Evolutionary conservation across 2,329 filamentous ascomycete genomes (phyloP), one percentile per base, ranked within the genome.

Genomic region (Whalleya microplaca): DNA sequence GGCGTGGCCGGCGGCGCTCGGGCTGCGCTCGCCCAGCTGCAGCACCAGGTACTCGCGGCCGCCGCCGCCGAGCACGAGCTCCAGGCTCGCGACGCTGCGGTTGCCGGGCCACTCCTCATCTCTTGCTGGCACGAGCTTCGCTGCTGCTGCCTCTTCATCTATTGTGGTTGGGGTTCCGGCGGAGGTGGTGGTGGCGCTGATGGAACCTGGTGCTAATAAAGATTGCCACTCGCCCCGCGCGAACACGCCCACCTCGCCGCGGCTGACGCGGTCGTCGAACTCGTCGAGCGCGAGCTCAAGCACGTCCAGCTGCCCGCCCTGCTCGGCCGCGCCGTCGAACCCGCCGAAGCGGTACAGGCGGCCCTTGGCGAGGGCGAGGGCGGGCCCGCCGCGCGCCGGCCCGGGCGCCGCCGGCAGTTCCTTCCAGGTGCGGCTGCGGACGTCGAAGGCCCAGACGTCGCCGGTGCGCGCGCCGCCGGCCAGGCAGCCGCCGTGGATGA

Each of bases 331-430:
- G 0, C 89, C 91, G 70, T 94, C 89, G 65, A 88, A 94, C 0
- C 92, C 92, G 59, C 91, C 90, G 76, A 92, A 93, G 23, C 91
- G 83, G 74, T 88, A 96, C 6, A 96, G 72, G 21, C 85, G 82
- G 21, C 84, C 84, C 51, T 82, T 80, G 44, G 80, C 80, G 50
- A 87, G 81, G 1, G 87, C 84, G 21, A 96, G 84, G 3, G 85
- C 84, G 0, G 89, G 77, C 1, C 90, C 91, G 20, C 86, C 86
- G 46, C 91, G 81, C 0, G 83, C 76, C 7, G 87, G 83, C 1
- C 82, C 87, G 0, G 90, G 90, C 0, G 90, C 91, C 7, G 83
- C 72, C 0, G 87, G 80, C 14, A 91, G 78, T 66, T 88, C 80
- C 41, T 79, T 84, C 92, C 92, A 96, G 1, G 80, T 77, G 51